phyloP scores from a whole-genome alignment of 228 moss, liverwort and hornwort species.

The Sphagnum fallax region DNA sequence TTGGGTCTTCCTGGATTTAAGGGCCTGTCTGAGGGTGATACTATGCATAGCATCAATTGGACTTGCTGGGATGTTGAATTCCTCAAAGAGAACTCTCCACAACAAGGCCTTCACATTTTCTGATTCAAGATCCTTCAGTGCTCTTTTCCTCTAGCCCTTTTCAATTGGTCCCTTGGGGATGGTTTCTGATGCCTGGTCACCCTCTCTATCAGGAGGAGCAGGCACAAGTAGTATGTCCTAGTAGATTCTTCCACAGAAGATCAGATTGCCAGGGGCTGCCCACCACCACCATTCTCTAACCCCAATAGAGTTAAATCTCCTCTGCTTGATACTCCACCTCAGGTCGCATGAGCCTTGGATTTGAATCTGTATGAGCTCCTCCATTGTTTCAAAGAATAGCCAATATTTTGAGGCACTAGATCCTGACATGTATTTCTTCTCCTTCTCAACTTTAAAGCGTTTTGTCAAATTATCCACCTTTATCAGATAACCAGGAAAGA shows the following conservation, averaged over 20 bases:
- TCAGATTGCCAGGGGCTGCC: slow-evolving; percentile 9
- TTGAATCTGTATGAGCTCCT: slow-evolving; percentile 12
- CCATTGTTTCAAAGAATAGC: slow-evolving; percentile 15
- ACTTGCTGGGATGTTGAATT: slow-evolving; percentile 13
- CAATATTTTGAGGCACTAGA: slow-evolving; percentile 10
- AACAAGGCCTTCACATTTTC: slow-evolving; percentile 13
- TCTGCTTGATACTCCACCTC: neutral
- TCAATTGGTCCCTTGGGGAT: slow-evolving; percentile 11
- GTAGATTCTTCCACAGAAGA: slow-evolving; percentile 11
- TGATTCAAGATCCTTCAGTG: slow-evolving; percentile 12
- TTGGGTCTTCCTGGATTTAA: too few relatives aligned
- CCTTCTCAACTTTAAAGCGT: slow-evolving; percentile 53
- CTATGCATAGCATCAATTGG: slow-evolving; percentile 9
- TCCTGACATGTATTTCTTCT: slow-evolving; percentile 29
- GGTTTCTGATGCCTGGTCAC: slow-evolving; percentile 18
- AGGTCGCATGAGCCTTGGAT: slow-evolving; percentile 5
- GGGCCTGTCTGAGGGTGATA: too few relatives aligned
- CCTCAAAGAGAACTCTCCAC: slow-evolving; percentile 12
- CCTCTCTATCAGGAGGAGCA: slow-evolving; percentile 6
- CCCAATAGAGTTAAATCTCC: slow-evolving; percentile 6
- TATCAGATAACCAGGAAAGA: too few relatives aligned
- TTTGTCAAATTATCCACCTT: slow-evolving; percentile 59
- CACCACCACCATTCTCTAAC: slow-evolving; percentile 6
- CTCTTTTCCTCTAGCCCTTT: slow-evolving; percentile 17
- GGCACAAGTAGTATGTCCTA: slow-evolving; percentile 8